phyloP scores from a whole-genome alignment of 2,329 filamentous ascomycete species.

The Trichophyton simii region DNA sequence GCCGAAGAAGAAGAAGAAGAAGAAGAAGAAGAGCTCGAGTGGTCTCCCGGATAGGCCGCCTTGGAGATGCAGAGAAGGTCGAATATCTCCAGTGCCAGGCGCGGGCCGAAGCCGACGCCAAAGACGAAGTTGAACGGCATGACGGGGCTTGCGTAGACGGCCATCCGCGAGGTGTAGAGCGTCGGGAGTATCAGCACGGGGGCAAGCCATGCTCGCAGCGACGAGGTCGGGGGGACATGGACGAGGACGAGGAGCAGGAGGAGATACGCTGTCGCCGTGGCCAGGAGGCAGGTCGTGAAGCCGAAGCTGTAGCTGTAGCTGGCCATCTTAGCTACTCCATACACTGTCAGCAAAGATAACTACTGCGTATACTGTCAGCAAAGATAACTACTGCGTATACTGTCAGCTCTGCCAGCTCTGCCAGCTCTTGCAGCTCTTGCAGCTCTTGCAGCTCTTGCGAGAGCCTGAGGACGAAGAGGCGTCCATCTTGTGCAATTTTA shows the following conservation, averaged over 20 bases:
- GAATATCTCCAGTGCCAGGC: conserved; percentile 7
- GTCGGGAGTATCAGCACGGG: conserved; percentile 5
- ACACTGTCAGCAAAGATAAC: background rate
- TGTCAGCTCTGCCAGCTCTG: too few relatives aligned
- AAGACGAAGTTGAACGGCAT: conserved; percentile 3
- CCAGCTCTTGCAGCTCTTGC: too few relatives aligned
- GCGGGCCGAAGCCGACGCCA: background rate
- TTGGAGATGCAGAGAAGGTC: conserved; percentile 8
- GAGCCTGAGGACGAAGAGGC: too few relatives aligned
- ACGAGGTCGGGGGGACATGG: conserved; percentile 5
- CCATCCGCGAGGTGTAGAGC: background rate
- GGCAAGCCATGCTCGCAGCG: conserved; percentile 2
- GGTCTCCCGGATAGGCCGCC: background rate
- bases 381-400: too few relatives aligned
- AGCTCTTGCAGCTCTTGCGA: too few relatives aligned
- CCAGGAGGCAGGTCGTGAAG: background rate
- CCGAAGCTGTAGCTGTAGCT: background rate
- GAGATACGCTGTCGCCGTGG: background rate
- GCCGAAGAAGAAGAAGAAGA: background rate
- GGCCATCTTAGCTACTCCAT: background rate
- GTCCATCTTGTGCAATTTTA: too few relatives aligned
- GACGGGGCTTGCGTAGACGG: conserved; percentile 3
- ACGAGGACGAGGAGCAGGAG: conserved; percentile 5
- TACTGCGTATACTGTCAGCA: too few relatives aligned
- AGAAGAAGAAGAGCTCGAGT: background rate